Conservation (phyloP, 495 filamentous ascomycete species). For the Penicillium herquei region DNA sequence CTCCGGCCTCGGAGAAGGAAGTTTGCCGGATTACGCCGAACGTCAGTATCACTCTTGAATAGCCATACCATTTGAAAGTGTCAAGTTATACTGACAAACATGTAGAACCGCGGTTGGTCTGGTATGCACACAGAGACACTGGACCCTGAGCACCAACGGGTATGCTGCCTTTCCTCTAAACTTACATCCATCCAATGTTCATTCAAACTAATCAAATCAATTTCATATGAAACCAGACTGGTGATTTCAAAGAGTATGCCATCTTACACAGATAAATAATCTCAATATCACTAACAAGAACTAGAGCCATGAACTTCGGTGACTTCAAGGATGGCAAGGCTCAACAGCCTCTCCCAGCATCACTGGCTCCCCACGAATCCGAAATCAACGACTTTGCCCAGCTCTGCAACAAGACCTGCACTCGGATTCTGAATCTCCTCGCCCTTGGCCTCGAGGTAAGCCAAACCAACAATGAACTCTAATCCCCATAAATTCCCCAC, state of each 20-base stretch:
- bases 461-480: background rate
- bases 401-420: slow-evolving; percentile 71
- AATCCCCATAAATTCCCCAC: slow-evolving; percentile 11
- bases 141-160: slow-evolving; percentile 79
- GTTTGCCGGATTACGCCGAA: slow-evolving; percentile 68
- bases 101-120: slow-evolving; percentile 81
- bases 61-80: too few relatives aligned
- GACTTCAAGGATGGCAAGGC: slow-evolving; percentile 69
- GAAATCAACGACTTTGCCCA: slow-evolving; percentile 63
- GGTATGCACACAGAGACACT: slow-evolving; percentile 85
- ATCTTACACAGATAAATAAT: background rate
- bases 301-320: slow-evolving; percentile 89
- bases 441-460: slow-evolving; percentile 68
- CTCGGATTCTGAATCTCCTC: slow-evolving; percentile 69
- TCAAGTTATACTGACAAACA: too few relatives aligned
- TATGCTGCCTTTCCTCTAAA: slow-evolving; percentile 31
- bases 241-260: slow-evolving; percentile 87
- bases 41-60: slow-evolving; percentile 31
- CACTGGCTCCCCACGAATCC: slow-evolving; percentile 57
- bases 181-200: background rate
- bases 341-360: slow-evolving; percentile 73
- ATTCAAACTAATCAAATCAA: background rate
- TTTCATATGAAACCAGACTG: slow-evolving; percentile 50
- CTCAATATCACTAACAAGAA: slow-evolving; percentile 1
- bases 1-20: slow-evolving; percentile 69